Evolutionary conservation across 192 early-diverging fungal species (phyloP).

Genomic region (Funneliformis mosseae): DNA sequence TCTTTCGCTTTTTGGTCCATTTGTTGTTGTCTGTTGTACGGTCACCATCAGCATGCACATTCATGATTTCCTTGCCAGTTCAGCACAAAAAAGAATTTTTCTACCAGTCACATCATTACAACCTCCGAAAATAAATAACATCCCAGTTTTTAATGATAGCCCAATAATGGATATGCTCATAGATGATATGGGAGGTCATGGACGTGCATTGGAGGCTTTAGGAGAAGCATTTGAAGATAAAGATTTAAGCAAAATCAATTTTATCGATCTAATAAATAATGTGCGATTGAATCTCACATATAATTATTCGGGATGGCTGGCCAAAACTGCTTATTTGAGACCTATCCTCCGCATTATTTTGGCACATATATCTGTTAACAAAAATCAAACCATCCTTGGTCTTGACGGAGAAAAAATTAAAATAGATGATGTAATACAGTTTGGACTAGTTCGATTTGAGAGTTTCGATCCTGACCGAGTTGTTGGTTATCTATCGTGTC

Average conservation of each 20-base stretch:
- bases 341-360: neutral
- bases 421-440: neutral
- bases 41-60: slow-evolving; percentile 34
- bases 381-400: neutral
- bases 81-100: slow-evolving; percentile 33
- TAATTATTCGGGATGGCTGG: neutral
- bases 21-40: slow-evolving; percentile 37
- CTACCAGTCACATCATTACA: slow-evolving; percentile 39
- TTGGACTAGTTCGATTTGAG: neutral
- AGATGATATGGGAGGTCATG: too few relatives aligned
- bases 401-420: neutral
- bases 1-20: neutral
- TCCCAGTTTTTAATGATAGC: too few relatives aligned
- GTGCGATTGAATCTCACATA: too few relatives aligned
- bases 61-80: slow-evolving; percentile 26
- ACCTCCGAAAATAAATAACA: slow-evolving; percentile 15
- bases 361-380: neutral
- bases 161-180: too few relatives aligned
- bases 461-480: neutral
- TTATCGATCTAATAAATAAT: too few relatives aligned
- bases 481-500: neutral
- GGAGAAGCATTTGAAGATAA: too few relatives aligned
- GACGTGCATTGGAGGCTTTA: too few relatives aligned
- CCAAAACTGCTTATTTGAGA: neutral
- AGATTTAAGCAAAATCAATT: too few relatives aligned